These are phyloP conservation scores for Neoboletus subvelutipes DNA, from an alignment of 768 basidiomycete genomes.

Conservation along the genomic window DNA sequence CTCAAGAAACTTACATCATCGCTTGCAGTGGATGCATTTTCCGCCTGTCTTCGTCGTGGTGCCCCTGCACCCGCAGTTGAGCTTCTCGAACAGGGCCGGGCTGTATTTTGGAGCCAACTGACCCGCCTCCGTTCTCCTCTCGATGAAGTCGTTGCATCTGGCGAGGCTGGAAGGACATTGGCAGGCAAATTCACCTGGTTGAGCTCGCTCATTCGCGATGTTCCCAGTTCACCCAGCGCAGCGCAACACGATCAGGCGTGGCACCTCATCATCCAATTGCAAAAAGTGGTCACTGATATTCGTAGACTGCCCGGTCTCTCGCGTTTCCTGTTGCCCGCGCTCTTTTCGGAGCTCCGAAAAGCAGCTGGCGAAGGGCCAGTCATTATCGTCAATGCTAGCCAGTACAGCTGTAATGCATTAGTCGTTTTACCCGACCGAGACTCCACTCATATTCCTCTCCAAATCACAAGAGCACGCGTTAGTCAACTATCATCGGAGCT, in stretches of 20 bases:
- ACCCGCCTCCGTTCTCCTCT: neutral
- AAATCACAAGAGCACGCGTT: neutral
- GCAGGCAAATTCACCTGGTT: too few species aligned
- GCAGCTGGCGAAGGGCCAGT: neutral
- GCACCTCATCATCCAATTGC: neutral
- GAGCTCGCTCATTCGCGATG: neutral
- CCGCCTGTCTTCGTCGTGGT: conserved; percentile 7
- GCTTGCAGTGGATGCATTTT: too few species aligned
- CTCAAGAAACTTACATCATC: too few species aligned
- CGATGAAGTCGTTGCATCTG: neutral
- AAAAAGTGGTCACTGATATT: neutral
- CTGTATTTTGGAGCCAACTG: neutral
- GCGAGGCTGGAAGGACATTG: neutral
- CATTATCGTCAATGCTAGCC: neutral
- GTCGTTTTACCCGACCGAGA: neutral
- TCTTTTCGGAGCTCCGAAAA: neutral
- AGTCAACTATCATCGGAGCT: neutral
- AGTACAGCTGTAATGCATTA: neutral
- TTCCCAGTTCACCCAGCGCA: neutral
- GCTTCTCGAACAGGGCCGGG: conserved; percentile 16
- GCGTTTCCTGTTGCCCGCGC: neutral
- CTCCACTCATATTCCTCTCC: neutral
- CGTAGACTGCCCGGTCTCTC: neutral
- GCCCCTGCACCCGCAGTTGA: conserved; percentile 23
- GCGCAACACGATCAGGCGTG: neutral